phyloP scores from a whole-genome alignment of 2,329 filamentous ascomycete genomes.

The Harringtonia lauricola region DNA sequence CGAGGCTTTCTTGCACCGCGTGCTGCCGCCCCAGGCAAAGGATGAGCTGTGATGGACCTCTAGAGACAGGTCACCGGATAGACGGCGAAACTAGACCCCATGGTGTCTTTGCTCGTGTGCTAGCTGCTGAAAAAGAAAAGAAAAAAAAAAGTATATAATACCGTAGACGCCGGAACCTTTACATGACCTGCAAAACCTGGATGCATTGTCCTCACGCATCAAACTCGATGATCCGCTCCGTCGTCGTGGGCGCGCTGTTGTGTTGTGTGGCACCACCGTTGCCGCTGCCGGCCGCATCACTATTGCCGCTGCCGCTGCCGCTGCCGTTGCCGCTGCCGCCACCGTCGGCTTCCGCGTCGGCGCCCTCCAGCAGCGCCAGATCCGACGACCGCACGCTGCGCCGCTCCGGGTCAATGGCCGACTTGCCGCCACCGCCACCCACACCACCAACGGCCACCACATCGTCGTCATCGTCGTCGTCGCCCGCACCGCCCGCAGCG shows the following conservation, averaged over 20 bases:
- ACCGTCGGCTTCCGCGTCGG: slow-evolving; percentile 57
- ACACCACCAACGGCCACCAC: slow-evolving; percentile 24
- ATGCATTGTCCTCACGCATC: slow-evolving; percentile 24
- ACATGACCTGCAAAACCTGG: no score
- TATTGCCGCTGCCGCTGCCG: slow-evolving; percentile 11
- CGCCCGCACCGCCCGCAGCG: slow-evolving; percentile 13
- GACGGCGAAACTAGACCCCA: background rate
- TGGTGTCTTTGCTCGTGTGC: background rate
- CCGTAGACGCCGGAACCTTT: background rate
- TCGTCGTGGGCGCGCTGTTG: slow-evolving; percentile 18
- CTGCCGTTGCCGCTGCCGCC: slow-evolving; percentile 1
- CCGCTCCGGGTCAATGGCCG: slow-evolving; percentile 38
- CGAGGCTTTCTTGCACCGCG: slow-evolving; percentile 43
- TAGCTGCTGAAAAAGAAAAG: background rate
- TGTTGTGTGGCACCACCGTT: slow-evolving; percentile 2
- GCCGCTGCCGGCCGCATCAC: slow-evolving; percentile 12
- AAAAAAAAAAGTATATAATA: background rate
- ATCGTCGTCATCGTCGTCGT: slow-evolving; percentile 58
- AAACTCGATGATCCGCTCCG: slow-evolving; percentile 31
- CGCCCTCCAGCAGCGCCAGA: slow-evolving; percentile 60
- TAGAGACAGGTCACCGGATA: background rate
- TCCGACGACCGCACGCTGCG: slow-evolving; percentile 56
- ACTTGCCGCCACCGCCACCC: slow-evolving; percentile 12
- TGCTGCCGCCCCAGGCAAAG: slow-evolving; percentile 30
- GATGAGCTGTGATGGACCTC: slow-evolving; percentile 7